Percentiles rank a stretch among this genome's conserved stretches.
Evolutionary conservation across 306 rosid genomes (phyloP).

Genomic region (Morella rubra): DNA sequence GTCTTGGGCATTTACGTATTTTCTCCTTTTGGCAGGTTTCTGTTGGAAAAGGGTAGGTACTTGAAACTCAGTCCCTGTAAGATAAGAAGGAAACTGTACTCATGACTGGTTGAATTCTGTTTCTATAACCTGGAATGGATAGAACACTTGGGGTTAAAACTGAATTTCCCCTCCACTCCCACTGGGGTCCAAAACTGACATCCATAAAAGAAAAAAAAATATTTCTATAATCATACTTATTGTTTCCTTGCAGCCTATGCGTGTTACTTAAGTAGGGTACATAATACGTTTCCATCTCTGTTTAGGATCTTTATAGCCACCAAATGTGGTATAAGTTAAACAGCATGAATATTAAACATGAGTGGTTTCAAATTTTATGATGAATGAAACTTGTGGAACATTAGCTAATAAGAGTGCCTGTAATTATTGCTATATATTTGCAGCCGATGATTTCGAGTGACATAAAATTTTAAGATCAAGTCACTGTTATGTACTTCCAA

Average conservation of each 20-base stretch:
- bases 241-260: neutral
- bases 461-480: neutral
- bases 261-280: neutral
- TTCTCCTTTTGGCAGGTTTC: conserved; percentile 66
- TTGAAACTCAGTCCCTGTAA: conserved; percentile 17
- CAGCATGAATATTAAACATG: neutral
- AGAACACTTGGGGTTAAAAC: neutral
- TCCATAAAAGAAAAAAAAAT: too few species aligned
- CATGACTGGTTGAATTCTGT: conserved; percentile 20
- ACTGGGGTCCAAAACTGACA: too few species aligned
- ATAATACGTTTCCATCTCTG: neutral
- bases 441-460: neutral
- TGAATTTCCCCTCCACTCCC: neutral
- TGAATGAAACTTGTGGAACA: neutral
- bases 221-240: too few species aligned
- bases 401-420: neutral
- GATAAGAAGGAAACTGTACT: conserved; percentile 10
- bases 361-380: neutral
- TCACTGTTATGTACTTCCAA: neutral
- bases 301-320: neutral
- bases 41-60: conserved; percentile 77
- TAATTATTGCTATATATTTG: neutral
- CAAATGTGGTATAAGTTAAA: neutral
- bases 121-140: neutral
- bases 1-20: conserved; percentile 29